These are phyloP conservation scores for Candida pseudoglaebosa DNA, from an alignment of 805 yeast species.

Conservation along the genomic window DNA sequence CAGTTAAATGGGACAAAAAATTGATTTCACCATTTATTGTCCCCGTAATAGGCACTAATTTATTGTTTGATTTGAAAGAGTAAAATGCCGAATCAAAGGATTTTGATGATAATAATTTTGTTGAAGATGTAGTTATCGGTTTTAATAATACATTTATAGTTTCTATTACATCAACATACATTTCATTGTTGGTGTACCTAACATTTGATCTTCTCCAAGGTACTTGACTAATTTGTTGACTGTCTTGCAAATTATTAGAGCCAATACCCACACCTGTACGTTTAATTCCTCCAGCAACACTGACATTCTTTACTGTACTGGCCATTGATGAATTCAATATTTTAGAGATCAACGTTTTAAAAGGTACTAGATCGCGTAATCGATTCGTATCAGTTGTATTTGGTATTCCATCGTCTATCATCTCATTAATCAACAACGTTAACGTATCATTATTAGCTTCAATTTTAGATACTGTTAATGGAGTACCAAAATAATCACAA, in stretches of 20 bases:
- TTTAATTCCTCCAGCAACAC: background rate
- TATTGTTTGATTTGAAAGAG: constrained; percentile 9
- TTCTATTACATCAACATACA: constrained; percentile 81
- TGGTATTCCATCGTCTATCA: constrained; percentile 77
- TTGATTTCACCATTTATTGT: constrained; percentile 59
- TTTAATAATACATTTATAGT: constrained; percentile 51
- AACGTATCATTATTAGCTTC: constrained; percentile 69
- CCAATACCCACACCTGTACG: background rate
- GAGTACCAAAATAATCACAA: constrained; percentile 54
- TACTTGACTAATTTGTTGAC: constrained; percentile 13
- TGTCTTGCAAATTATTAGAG: background rate
- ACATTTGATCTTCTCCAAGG: constrained; percentile 83
- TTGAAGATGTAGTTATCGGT: constrained; percentile 16
- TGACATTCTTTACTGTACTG: constrained; percentile 12
- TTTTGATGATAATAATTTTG: constrained; percentile 11
- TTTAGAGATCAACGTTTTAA: constrained; percentile 51
- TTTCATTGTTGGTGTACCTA: constrained; percentile 75
- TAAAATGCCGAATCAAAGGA: constrained; percentile 29
- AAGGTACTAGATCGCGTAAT: constrained; percentile 66
- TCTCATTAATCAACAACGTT: constrained; percentile 66
- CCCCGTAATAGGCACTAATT: constrained; percentile 44
- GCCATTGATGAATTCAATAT: constrained; percentile 38
- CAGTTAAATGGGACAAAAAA: constrained; percentile 69
- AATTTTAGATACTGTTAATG: constrained; percentile 54
- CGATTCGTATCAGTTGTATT: constrained; percentile 67